phyloP scores from a whole-genome alignment of 1,284 basidiomycete species.

The Boletus sp. region DNA sequence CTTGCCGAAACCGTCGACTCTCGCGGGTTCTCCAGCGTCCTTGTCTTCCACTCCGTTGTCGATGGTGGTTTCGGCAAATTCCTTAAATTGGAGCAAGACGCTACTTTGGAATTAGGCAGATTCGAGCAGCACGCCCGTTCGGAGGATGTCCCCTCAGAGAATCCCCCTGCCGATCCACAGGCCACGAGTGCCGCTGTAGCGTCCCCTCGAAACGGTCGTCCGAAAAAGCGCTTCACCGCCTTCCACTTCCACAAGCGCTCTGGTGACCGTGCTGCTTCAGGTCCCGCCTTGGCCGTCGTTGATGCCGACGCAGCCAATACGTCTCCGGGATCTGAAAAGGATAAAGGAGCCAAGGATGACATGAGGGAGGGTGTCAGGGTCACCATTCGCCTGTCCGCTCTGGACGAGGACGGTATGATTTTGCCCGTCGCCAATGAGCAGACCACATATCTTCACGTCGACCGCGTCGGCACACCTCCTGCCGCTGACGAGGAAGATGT shows the following conservation, averaged over 20 bases:
- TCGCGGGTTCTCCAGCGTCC: slow-evolving; percentile 47
- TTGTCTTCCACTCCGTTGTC: slow-evolving; percentile 70
- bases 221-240: slow-evolving; percentile 54
- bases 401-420: slow-evolving; percentile 66
- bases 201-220: slow-evolving; percentile 18
- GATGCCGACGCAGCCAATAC: slow-evolving; percentile 45
- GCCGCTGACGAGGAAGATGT: slow-evolving; percentile 43
- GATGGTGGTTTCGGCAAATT: slow-evolving; percentile 77
- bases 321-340: slow-evolving; percentile 35
- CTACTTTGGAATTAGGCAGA: slow-evolving; percentile 65
- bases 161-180: slow-evolving; percentile 16
- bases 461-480: slow-evolving; percentile 56
- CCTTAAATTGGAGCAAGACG: slow-evolving; percentile 71
- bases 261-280: slow-evolving; percentile 48
- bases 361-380: slow-evolving; percentile 68
- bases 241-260: slow-evolving; percentile 60
- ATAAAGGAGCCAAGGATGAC: slow-evolving; percentile 40
- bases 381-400: slow-evolving; percentile 70
- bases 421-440: slow-evolving; percentile 75
- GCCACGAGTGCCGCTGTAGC: slow-evolving; percentile 15
- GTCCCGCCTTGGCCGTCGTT: slow-evolving; percentile 72
- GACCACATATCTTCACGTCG: slow-evolving; percentile 79
- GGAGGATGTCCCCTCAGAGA: slow-evolving; percentile 16
- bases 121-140: slow-evolving; percentile 42
- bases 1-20: slow-evolving; percentile 38